Conservation (phyloP, 441 rosid species). For the Oxalis stricta region DNA sequence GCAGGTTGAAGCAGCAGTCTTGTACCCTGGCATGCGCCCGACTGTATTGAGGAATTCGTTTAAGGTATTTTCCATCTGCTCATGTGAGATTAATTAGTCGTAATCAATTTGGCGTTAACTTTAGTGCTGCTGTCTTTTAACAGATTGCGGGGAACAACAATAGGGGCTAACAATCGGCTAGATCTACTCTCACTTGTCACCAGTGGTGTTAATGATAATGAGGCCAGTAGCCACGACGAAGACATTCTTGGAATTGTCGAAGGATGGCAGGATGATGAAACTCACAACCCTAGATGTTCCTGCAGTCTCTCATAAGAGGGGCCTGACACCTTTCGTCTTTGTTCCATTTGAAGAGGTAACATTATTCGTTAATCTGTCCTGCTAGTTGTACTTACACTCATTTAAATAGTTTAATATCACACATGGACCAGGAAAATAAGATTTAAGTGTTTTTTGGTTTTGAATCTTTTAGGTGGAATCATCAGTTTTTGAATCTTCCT, state of each 20-base stretch:
- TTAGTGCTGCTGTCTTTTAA: constrained; percentile 1
- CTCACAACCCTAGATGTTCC: constrained; percentile 66
- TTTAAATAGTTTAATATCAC: too few relatives aligned
- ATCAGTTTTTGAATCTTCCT: constrained; percentile 69
- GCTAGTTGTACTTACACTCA: too few relatives aligned
- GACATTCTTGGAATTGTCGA: constrained; percentile 59
- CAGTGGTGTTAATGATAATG: constrained; percentile 48
- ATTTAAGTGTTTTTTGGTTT: not conserved
- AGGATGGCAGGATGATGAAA: constrained; percentile 71
- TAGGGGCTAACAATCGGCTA: constrained; percentile 82
- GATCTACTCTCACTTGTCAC: constrained; percentile 81
- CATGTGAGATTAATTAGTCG: not conserved
- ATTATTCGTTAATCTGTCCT: not conserved
- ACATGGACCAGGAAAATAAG: too few relatives aligned
- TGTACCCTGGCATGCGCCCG: constrained; percentile 68
- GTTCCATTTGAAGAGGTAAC: constrained; percentile 81
- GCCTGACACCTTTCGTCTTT: constrained; percentile 70
- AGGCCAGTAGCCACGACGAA: constrained; percentile 44
- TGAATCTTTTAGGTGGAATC: constrained; percentile 39
- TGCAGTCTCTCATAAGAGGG: constrained; percentile 76
- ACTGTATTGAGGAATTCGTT: constrained; percentile 64
- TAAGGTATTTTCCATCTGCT: constrained; percentile 40
- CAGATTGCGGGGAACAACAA: constrained; percentile 64
- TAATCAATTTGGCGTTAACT: not conserved
- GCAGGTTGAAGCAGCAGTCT: constrained; percentile 83